Percentiles rank a stretch among this genome's conserved stretches.
Evolutionary conservation across 2,329 filamentous ascomycete species (phyloP).

Genomic region (Zasmidium angulare): DNA sequence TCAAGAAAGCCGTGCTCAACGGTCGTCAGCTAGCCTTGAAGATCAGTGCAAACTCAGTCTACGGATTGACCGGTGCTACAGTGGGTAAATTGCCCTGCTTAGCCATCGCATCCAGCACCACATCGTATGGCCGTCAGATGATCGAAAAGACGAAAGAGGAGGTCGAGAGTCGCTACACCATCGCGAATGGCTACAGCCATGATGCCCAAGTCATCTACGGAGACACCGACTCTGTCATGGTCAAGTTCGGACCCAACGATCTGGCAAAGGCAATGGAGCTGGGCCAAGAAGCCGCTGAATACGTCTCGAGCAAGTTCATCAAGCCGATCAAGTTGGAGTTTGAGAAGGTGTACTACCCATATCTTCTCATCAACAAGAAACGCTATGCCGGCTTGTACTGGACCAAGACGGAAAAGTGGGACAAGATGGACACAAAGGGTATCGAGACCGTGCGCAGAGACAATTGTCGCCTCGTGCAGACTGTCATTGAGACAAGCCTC

Average conservation of each 20-base stretch:
- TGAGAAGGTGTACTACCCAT: slow-evolving; percentile 98
- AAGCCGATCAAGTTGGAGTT: slow-evolving; percentile 99
- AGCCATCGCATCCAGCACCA: slow-evolving; percentile 93
- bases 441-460: slow-evolving; percentile 97
- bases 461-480: slow-evolving; percentile 93
- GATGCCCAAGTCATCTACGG: slow-evolving; percentile 97
- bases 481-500: slow-evolving; percentile 93
- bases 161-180: slow-evolving; percentile 84
- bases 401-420: slow-evolving; percentile 90
- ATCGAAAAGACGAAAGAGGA: slow-evolving; percentile 98
- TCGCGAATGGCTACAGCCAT: slow-evolving; percentile 90
- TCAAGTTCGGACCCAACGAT: slow-evolving; percentile 92
- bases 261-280: slow-evolving; percentile 88
- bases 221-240: slow-evolving; percentile 99
- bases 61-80: slow-evolving; percentile 93
- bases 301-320: slow-evolving; percentile 86
- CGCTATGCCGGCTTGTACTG: slow-evolving; percentile 97
- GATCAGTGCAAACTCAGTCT: slow-evolving; percentile 95
- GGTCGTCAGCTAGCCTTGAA: slow-evolving; percentile 96
- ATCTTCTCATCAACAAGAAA: slow-evolving; percentile 99
- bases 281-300: slow-evolving; percentile 87
- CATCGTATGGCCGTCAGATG: slow-evolving; percentile 96
- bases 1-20: slow-evolving; percentile 97
- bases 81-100: slow-evolving; percentile 94
- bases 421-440: slow-evolving; percentile 99